Conservation (phyloP, 805 yeast genomes). For the Ogataea zsoltii region DNA sequence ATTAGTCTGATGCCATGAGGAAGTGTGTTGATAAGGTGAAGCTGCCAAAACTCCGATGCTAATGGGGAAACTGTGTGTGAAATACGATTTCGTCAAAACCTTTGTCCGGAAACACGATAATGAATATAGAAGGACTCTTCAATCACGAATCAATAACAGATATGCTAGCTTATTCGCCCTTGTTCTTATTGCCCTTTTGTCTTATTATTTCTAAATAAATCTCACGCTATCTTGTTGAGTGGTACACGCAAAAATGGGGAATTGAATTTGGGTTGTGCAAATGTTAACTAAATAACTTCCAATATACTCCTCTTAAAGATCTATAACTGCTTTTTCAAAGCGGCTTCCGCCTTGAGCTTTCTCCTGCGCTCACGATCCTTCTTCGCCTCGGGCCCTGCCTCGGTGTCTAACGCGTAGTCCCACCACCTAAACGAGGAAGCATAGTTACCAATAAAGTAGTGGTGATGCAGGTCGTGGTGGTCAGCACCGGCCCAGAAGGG, state of each 20-base stretch:
- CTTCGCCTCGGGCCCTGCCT: conserved; percentile 57
- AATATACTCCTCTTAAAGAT: background rate
- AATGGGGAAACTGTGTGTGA: too few relatives aligned
- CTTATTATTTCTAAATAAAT: conserved; percentile 1
- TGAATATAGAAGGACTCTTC: too few relatives aligned
- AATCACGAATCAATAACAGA: background rate
- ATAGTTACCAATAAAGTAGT: conserved; percentile 58
- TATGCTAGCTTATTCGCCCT: background rate
- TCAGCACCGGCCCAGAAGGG: conserved; percentile 70
- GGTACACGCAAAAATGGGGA: conserved; percentile 1
- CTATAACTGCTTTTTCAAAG: conserved; percentile 17
- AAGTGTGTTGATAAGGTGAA: too few relatives aligned
- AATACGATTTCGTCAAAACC: too few relatives aligned
- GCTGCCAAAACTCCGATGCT: too few relatives aligned
- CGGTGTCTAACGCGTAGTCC: conserved; percentile 53
- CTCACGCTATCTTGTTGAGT: conserved; percentile 3
- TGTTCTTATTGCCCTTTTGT: background rate
- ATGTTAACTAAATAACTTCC: background rate
- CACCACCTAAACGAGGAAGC: conserved; percentile 61
- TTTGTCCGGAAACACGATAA: too few relatives aligned
- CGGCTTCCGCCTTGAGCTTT: conserved; percentile 42
- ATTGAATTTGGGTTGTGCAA: background rate
- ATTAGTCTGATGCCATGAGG: background rate
- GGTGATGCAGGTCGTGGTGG: conserved; percentile 63
- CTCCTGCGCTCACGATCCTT: conserved; percentile 45